Evolutionary conservation across 768 basidiomycete species (phyloP), one percentile per base, ranked within the genome.

Genomic region (Lactifluus pinguis): DNA sequence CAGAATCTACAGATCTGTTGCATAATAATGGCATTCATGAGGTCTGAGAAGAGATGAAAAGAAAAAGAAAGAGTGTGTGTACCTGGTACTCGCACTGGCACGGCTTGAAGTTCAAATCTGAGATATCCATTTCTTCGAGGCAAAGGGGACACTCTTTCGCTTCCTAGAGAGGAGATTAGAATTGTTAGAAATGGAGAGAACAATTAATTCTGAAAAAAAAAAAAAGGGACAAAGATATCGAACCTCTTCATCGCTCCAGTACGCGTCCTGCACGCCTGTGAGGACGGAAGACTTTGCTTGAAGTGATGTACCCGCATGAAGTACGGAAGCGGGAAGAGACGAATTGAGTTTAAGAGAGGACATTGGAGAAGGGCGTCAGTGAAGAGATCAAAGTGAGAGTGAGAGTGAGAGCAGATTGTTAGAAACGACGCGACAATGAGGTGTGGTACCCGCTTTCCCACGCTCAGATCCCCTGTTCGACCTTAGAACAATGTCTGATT

Each of bases 71-170:
- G 29, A 38, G 44, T 55, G 67, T 56, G 54, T 74, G 57, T 65
- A 89, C 97, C 83, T 98, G 97, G 76, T 98, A 97, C 62, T 97
- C 97, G 75, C 97, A 99, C 54, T 94, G 85, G 75, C 97, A 99
- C 30, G 97, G 97, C 78, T 94, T 95, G 78, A 99, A 99, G 77
- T 95, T 95, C 73, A 98, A 83, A 82, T 99, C 97, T 53, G 93
- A 93, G 67, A 98, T 84, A 76, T 98, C 97, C 88, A 99, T 93
- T 77, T 97, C 94, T 71, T 98, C 95, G 48, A 98, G 84, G 76
- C 97, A 99, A 61, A 99, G 83, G 49, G 97, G 92, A 76, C 97
- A 99, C 69, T 98, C 97, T 64, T 90, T 89, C 70, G 98, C 94
- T 72, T 98, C 95, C 95, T 98, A 4, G 21, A 45, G 3, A 30